phyloP scores from a whole-genome alignment of 2,329 filamentous ascomycete genomes.

The Phialophora expanda region DNA sequence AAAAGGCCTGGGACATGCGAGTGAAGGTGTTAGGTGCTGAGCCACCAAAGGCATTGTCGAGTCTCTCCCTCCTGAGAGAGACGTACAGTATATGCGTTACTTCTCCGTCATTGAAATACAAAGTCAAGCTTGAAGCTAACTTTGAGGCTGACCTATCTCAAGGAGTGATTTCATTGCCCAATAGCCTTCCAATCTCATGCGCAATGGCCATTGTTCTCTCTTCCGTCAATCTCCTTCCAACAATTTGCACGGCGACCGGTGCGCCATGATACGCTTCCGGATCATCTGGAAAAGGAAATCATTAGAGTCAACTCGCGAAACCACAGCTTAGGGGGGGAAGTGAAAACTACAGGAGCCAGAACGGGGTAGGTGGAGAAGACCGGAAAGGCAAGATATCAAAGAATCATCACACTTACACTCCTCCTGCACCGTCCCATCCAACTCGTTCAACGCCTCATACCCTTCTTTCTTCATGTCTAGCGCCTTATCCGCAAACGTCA shows the following conservation, averaged over 20 bases:
- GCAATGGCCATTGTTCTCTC: neutral
- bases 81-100: too few species aligned
- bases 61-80: too few species aligned
- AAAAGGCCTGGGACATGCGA: too few species aligned
- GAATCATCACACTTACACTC: slow-evolving; percentile 1
- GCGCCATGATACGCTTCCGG: neutral
- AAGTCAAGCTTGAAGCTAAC: too few species aligned
- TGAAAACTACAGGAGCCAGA: neutral
- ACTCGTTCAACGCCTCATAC: slow-evolving; percentile 50
- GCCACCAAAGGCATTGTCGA: too few species aligned
- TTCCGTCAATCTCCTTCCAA: neutral
- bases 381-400: neutral
- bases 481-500: slow-evolving; percentile 51
- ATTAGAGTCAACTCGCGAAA: neutral
- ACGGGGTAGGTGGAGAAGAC: too few species aligned
- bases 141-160: too few species aligned
- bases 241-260: neutral
- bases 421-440: slow-evolving; percentile 45
- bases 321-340: too few species aligned
- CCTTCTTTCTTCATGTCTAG: slow-evolving; percentile 45
- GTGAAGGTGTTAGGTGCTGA: too few species aligned
- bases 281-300: neutral
- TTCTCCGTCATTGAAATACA: too few species aligned
- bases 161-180: too few species aligned
- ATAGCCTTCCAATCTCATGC: neutral